phyloP scores from a whole-genome alignment of 208 protist species.

The Herpetomonas tarakana region DNA sequence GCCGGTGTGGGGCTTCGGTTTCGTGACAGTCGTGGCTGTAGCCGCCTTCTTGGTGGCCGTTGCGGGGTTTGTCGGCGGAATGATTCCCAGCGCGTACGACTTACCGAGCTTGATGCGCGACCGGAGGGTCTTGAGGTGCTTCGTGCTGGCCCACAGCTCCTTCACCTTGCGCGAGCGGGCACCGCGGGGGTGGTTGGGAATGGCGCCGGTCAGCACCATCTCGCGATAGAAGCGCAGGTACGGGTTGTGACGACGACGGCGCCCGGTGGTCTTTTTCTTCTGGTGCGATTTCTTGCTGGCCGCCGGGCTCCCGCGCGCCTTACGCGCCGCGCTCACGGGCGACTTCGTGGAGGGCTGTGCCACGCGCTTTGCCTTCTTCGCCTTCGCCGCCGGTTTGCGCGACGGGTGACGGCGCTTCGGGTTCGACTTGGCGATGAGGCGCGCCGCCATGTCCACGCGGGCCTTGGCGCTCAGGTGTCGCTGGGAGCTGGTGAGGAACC shows the following conservation, averaged over 20 bases:
- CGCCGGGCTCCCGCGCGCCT: background rate
- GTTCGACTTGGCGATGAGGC: slow-evolving; percentile 15
- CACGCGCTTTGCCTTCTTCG: background rate
- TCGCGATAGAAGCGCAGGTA: slow-evolving; percentile 43
- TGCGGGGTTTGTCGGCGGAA: background rate
- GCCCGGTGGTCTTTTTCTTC: slow-evolving; percentile 5
- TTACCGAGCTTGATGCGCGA: slow-evolving; percentile 19
- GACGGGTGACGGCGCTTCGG: background rate
- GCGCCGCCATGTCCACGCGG: slow-evolving; percentile 27
- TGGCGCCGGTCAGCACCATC: slow-evolving; percentile 35
- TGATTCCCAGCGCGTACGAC: slow-evolving; percentile 3
- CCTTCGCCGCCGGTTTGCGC: too few species aligned
- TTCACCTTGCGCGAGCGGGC: slow-evolving; percentile 33
- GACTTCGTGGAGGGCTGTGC: background rate
- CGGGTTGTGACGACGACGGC: slow-evolving; percentile 12
- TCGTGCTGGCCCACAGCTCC: slow-evolving; percentile 29
- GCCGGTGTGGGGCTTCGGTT: background rate
- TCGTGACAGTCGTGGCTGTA: background rate
- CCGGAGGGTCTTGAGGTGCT: slow-evolving; percentile 21
- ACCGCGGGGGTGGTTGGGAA: slow-evolving; percentile 27
- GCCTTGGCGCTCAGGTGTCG: slow-evolving; percentile 9
- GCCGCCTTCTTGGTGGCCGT: background rate
- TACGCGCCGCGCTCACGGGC: background rate
- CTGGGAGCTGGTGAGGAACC: slow-evolving; percentile 23
- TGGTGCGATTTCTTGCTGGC: slow-evolving; percentile 4